Conservation (phyloP, 352 stramenopile genomes). For the Pythium sp. region DNA sequence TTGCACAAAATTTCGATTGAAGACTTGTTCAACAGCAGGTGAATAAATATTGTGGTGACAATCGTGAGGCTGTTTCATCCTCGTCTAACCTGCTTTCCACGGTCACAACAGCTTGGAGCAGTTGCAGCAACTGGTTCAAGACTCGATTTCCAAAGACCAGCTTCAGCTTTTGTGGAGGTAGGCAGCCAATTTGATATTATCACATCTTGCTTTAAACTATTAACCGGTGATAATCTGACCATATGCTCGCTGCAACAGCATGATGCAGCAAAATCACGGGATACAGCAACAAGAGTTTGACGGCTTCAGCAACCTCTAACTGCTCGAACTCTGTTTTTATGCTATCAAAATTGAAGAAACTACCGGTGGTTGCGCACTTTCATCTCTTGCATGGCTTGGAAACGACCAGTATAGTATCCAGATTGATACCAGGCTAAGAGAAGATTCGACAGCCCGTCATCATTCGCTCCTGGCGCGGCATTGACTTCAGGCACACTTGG, state of each 20-base stretch:
- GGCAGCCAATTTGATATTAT: neutral
- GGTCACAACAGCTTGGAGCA: slow-evolving; percentile 28
- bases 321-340: neutral
- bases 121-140: slow-evolving; percentile 33
- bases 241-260: neutral
- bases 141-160: slow-evolving; percentile 36
- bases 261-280: slow-evolving; percentile 21
- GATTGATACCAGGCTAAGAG: slow-evolving; percentile 86
- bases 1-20: slow-evolving; percentile 62
- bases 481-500: slow-evolving; percentile 21
- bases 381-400: slow-evolving; percentile 79
- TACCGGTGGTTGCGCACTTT: slow-evolving; percentile 25
- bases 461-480: slow-evolving; percentile 12
- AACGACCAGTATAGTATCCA: slow-evolving; percentile 78
- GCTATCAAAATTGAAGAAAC: neutral
- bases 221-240: neutral
- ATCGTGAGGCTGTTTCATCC: too few relatives aligned
- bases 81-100: neutral
- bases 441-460: slow-evolving; percentile 69
- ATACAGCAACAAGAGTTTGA: slow-evolving; percentile 6
- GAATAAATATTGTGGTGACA: neutral
- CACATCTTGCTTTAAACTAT: neutral
- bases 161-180: slow-evolving; percentile 48
- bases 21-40: slow-evolving; percentile 53
- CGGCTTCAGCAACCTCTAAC: neutral